Evolutionary conservation across 2,329 filamentous ascomycete genomes (phyloP).

Genomic region (Alternaria incomplexa): DNA sequence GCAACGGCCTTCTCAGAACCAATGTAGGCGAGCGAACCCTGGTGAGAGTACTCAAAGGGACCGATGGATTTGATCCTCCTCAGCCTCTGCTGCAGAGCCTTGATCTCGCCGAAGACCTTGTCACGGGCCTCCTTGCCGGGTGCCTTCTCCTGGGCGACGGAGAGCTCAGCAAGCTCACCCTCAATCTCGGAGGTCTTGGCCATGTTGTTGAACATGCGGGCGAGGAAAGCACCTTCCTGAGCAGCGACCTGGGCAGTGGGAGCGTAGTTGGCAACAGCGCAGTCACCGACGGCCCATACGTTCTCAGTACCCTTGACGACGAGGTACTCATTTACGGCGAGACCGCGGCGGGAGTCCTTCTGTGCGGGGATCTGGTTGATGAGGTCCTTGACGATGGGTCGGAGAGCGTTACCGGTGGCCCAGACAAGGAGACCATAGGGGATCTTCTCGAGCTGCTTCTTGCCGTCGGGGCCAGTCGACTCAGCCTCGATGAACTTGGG

Average conservation of each 20-base stretch:
- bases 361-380: constrained; percentile 92
- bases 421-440: constrained; percentile 97
- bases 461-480: constrained; percentile 78
- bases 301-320: constrained; percentile 97
- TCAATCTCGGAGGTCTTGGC: constrained; percentile 90
- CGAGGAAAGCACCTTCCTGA: constrained; percentile 95
- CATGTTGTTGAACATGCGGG: constrained; percentile 98
- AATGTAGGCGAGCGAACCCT: constrained; percentile 96
- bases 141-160: constrained; percentile 65
- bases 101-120: constrained; percentile 74
- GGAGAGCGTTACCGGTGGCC: constrained; percentile 96
- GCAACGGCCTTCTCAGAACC: constrained; percentile 97
- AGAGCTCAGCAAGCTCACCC: constrained; percentile 72
- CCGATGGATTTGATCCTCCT: constrained; percentile 92
- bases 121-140: constrained; percentile 68
- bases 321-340: constrained; percentile 97
- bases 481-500: constrained; percentile 93
- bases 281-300: constrained; percentile 98
- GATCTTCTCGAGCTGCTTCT: constrained; percentile 79
- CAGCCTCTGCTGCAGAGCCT: constrained; percentile 83
- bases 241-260: constrained; percentile 96
- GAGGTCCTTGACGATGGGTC: constrained; percentile 86
- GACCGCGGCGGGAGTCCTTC: constrained; percentile 90
- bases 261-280: constrained; percentile 95
- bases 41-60: constrained; percentile 98